Evolutionary conservation across 345 rosid genomes (phyloP).

Genomic region (Citrus inodora): DNA sequence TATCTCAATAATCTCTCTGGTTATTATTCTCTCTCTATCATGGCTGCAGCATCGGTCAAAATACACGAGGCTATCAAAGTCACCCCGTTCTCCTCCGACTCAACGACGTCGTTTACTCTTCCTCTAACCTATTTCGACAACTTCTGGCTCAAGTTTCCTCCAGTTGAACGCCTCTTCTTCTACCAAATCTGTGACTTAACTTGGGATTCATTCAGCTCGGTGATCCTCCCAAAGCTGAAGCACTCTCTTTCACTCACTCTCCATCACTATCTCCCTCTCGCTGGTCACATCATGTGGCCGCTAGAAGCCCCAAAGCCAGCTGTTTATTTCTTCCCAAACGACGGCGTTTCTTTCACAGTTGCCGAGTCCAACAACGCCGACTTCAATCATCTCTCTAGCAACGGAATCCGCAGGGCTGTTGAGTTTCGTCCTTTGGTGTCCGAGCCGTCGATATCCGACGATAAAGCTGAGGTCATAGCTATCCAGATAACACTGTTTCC

Average conservation of each 20-base stretch:
- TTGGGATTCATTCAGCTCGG: constrained; percentile 25
- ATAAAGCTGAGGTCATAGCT: neutral
- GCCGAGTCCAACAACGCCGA: constrained; percentile 31
- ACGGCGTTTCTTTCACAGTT: constrained; percentile 30
- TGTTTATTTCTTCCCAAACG: constrained; percentile 21
- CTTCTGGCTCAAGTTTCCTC: neutral
- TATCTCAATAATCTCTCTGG: too few species aligned
- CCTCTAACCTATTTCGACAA: neutral
- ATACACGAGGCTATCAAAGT: neutral
- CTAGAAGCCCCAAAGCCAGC: constrained; percentile 18
- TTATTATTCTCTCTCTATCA: too few species aligned
- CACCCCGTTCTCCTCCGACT: neutral
- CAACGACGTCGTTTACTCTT: neutral
- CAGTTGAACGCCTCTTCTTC: neutral
- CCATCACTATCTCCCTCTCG: constrained; percentile 28
- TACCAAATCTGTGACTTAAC: neutral
- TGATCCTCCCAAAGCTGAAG: constrained; percentile 36
- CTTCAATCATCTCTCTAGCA: constrained; percentile 12
- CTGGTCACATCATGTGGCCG: constrained; percentile 28
- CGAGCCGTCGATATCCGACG: constrained; percentile 18
- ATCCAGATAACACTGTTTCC: constrained; percentile 36
- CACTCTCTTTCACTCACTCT: constrained; percentile 36
- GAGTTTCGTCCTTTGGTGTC: constrained; percentile 37
- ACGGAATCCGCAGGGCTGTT: neutral
- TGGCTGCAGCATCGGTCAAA: too few species aligned